Base-by-base conservation (phyloP, 331 rosid genomes). In the Rhamnella rubrinervis region DNA sequence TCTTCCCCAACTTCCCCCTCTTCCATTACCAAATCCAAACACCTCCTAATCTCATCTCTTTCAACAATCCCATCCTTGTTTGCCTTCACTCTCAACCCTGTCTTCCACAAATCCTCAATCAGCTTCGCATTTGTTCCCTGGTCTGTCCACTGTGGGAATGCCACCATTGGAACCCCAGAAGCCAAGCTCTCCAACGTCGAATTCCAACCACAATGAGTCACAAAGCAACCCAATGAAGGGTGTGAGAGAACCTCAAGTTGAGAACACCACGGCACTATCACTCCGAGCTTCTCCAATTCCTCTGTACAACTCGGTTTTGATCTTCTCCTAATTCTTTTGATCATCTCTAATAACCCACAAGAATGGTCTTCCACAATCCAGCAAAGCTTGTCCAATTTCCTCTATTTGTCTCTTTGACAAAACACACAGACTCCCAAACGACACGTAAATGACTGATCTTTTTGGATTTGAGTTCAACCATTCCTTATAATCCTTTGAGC, bases 171-270 rank as follows among this genome's bases (percentile, higher is more conserved):
- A 26, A 85, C 78, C 23, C 96, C 96, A 0, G 62, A 71, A 23
- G 16, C 65, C 59, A 87, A 21, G 38, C 87, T 78, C 62, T 87
- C 92, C 23, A 65, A 0, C 0, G 59, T 82, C 0, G 92, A 87
- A 65, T 87, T 87, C 92, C 92, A 86, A 0, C 92, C 92, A 5
- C 87, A 87, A 23, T 87, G 92, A 0, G 92, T 77, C 60, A 87
- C 67, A 17, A 87, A 87, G 39, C 89, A 82, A 2, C 85, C 86
- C 73, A 82, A 6, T 0, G 92, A 77, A 47, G 71, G 21, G 13
- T 76, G 81, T 0, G 87, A 72, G 38, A 87, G 20, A 16, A 87
- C 85, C 59, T 84, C 89, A 70, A 80, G 53, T 31, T 87, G 92
- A 10, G 56, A 57, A 10, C 87, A 84, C 92, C 92, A 84, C 12